phyloP scores from a whole-genome alignment of 1,284 basidiomycete genomes.

The Boletus mariae region DNA sequence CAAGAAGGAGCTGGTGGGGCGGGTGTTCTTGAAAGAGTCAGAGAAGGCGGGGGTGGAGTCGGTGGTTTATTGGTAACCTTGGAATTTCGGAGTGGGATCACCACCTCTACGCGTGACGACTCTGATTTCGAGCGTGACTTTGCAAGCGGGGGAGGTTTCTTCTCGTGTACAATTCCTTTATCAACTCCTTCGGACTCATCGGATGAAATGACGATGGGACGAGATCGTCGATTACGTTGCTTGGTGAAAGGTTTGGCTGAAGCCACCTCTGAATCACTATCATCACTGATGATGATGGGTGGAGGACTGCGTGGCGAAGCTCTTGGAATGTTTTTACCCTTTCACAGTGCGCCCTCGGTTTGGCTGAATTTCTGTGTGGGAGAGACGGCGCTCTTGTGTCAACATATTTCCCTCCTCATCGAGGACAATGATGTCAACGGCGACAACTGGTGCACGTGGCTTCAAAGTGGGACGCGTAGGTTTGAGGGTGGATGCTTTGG shows the following conservation, averaged over 20 bases:
- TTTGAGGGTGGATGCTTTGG: conserved; percentile 28
- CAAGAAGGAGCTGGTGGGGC: conserved; percentile 1
- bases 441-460: conserved; percentile 45
- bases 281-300: conserved; percentile 28
- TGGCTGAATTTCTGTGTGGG: conserved; percentile 34
- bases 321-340: conserved; percentile 6
- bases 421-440: conserved; percentile 64
- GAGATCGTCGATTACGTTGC: conserved; percentile 21
- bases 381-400: conserved; percentile 52
- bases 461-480: conserved; percentile 34
- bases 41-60: neutral
- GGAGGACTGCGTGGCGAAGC: conserved; percentile 1
- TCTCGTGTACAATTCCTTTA: neutral
- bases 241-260: conserved; percentile 14
- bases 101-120: conserved; percentile 34
- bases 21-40: conserved; percentile 6
- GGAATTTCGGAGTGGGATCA: conserved; percentile 32
- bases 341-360: conserved; percentile 22
- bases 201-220: conserved; percentile 37
- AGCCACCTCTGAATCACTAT: conserved; percentile 22
- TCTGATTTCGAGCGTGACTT: conserved; percentile 17
- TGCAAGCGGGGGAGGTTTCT: conserved; percentile 10
- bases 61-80: conserved; percentile 6
- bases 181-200: conserved; percentile 40
- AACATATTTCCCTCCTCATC: conserved; percentile 56